Conservation (phyloP, 352 stramenopile species). For the Phytophthora sp. region DNA sequence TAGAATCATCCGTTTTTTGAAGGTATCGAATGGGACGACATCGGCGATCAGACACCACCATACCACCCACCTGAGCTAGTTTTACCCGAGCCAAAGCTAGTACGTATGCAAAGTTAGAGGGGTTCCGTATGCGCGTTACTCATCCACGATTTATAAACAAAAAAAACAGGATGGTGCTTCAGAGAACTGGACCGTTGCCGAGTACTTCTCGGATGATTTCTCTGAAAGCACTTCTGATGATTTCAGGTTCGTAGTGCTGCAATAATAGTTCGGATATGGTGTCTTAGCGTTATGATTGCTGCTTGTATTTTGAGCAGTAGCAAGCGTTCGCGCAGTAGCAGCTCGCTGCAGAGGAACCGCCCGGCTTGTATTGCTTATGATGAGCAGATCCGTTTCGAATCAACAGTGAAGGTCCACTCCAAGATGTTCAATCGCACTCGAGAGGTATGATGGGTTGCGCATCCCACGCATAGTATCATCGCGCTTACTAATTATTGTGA, state of each 20-base stretch:
- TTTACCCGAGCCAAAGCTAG: constrained; percentile 65
- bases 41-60: constrained; percentile 57
- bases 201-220: constrained; percentile 85
- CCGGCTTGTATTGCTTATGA: constrained; percentile 69
- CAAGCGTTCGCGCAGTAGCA: constrained; percentile 70
- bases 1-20: constrained; percentile 84
- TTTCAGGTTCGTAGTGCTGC: constrained; percentile 40
- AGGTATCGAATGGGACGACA: constrained; percentile 73
- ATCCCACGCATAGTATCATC: too few species aligned
- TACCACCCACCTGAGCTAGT: constrained; percentile 63
- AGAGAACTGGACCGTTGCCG: constrained; percentile 81
- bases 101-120: constrained; percentile 13
- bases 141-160: too few species aligned
- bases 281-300: background rate
- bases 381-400: constrained; percentile 73
- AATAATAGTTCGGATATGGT: background rate
- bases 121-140: too few species aligned
- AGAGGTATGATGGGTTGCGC: constrained; percentile 48
- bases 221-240: constrained; percentile 78
- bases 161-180: constrained; percentile 66
- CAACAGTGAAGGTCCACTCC: constrained; percentile 77
- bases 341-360: constrained; percentile 55
- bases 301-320: constrained; percentile 13
- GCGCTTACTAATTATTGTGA: too few species aligned
- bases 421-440: constrained; percentile 83